Evolutionary conservation across 805 yeast genomes (phyloP).

Genomic region (Lipomyces starkeyi): DNA sequence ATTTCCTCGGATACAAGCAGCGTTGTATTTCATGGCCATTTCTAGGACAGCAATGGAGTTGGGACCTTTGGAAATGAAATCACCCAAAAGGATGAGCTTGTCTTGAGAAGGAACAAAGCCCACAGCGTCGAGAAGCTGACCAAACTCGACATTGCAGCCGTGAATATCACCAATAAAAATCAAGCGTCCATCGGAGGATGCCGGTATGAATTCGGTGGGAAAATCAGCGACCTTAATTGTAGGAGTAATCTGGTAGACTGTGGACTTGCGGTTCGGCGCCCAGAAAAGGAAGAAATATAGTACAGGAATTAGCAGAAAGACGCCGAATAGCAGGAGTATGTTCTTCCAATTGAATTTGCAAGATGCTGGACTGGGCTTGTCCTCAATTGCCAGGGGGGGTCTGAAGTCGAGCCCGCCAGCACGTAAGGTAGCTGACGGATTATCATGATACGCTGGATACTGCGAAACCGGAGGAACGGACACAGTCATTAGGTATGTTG

Average conservation of each 20-base stretch:
- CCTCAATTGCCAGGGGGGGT: neutral
- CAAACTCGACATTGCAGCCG: constrained; percentile 68
- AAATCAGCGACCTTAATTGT: constrained; percentile 36
- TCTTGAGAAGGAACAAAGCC: constrained; percentile 57
- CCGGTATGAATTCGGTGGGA: constrained; percentile 22
- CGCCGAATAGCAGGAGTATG: neutral
- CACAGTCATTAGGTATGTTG: neutral
- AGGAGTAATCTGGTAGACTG: constrained; percentile 22
- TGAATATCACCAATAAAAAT: constrained; percentile 88
- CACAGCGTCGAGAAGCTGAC: constrained; percentile 57
- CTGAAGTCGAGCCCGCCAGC: neutral
- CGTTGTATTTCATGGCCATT: constrained; percentile 60
- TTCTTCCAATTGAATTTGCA: neutral
- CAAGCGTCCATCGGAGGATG: constrained; percentile 48
- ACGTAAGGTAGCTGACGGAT: neutral
- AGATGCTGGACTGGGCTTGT: neutral
- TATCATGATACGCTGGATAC: neutral
- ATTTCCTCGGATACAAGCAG: constrained; percentile 84
- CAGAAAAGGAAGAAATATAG: constrained; percentile 26
- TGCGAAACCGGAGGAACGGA: neutral
- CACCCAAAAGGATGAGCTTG: constrained; percentile 76
- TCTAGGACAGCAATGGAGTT: constrained; percentile 73
- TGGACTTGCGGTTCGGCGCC: constrained; percentile 18
- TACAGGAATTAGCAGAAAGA: constrained; percentile 11
- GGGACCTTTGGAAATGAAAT: constrained; percentile 84